Conservation (phyloP, 2,329 filamentous ascomycete species). For the Nothophaeocryptopus gaeumannii region DNA sequence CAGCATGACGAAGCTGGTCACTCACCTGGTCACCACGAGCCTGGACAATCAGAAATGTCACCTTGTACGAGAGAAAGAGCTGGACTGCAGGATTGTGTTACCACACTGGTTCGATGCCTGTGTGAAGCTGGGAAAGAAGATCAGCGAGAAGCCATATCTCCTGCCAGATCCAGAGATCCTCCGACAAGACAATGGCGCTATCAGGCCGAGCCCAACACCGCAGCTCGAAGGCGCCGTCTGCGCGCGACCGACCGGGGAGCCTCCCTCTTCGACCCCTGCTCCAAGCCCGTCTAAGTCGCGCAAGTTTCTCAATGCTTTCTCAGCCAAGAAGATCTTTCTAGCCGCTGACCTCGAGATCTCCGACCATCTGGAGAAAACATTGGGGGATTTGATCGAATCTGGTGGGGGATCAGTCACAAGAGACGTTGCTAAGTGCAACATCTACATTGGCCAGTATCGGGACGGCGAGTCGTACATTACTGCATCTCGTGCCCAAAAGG, state of each 20-base stretch:
- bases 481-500: constrained; percentile 73
- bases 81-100: constrained; percentile 78
- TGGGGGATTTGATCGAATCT: constrained; percentile 66
- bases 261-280: constrained; percentile 41
- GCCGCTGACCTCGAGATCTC: constrained; percentile 71
- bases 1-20: constrained; percentile 69
- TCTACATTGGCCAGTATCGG: constrained; percentile 83
- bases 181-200: constrained; percentile 30
- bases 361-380: constrained; percentile 61
- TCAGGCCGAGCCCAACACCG: constrained; percentile 21
- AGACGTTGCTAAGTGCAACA: constrained; percentile 68
- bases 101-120: constrained; percentile 99
- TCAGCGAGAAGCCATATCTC: constrained; percentile 81
- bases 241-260: constrained; percentile 39
- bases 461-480: constrained; percentile 74
- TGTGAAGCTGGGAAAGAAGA: constrained; percentile 84
- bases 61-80: constrained; percentile 60
- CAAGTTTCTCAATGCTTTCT: constrained; percentile 68
- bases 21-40: constrained; percentile 82
- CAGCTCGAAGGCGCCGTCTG: constrained; percentile 67
- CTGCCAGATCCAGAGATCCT: constrained; percentile 84
- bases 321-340: constrained; percentile 73
- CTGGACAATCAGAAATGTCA: constrained; percentile 70
- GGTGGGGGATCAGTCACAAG: constrained; percentile 69
- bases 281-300: constrained; percentile 44